These are phyloP conservation scores for Dictyostelium firmibasis DNA, from an alignment of 78 protist genomes.

Conservation along the genomic window DNA sequence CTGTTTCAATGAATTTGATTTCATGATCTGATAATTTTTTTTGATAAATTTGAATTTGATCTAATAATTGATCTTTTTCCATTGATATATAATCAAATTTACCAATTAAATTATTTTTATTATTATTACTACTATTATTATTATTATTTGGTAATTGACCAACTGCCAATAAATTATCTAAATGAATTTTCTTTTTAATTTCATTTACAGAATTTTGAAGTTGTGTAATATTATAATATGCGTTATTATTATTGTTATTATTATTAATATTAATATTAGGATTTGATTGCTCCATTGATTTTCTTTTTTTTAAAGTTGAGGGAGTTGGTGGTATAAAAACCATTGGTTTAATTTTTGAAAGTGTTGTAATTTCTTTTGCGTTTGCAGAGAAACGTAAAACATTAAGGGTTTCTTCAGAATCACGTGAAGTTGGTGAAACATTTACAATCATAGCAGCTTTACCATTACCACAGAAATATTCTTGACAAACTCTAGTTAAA, in stretches of 20 bases:
- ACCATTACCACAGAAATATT: conserved; percentile 79
- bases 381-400: conserved; percentile 84
- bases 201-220: not conserved
- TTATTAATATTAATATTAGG: not conserved
- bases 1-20: not conserved
- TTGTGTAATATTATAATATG: not conserved
- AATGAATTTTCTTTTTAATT: conserved; percentile 9
- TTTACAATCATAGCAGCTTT: conserved; percentile 84
- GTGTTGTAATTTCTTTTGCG: conserved; percentile 80
- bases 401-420: conserved; percentile 81
- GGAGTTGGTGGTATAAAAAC: not conserved
- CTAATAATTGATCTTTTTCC: conserved; percentile 58
- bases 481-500: conserved; percentile 87
- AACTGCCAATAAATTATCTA: not conserved
- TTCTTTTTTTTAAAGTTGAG: conserved; percentile 23
- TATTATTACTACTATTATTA: not conserved
- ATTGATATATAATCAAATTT: conserved; percentile 25
- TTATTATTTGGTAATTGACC: not conserved
- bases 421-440: conserved; percentile 47
- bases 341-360: conserved; percentile 31
- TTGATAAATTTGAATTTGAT: conserved; percentile 34
- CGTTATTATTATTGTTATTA: not conserved
- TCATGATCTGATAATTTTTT: conserved; percentile 18
- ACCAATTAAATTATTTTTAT: not conserved
- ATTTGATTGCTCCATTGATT: conserved; percentile 7